Conservation (phyloP, 495 filamentous ascomycete genomes). For the Entonaema liquescens region DNA sequence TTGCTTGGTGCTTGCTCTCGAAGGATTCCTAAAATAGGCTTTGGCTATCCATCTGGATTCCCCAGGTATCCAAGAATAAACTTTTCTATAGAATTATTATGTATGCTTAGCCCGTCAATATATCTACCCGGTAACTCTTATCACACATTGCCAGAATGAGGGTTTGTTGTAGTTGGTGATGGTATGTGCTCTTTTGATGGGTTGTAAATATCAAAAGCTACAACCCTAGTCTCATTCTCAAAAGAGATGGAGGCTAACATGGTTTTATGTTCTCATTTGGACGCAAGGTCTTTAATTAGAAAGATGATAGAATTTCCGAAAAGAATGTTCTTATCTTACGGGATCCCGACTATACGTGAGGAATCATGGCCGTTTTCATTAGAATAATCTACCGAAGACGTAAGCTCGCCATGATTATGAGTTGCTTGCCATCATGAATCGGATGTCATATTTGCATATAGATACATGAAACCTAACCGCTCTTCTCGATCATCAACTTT, state of each 20-base stretch:
- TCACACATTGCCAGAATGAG: neutral
- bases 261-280: neutral
- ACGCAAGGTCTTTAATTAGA: neutral
- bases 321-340: too few species aligned
- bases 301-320: too few species aligned
- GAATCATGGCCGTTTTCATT: too few species aligned
- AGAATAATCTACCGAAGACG: neutral
- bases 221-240: neutral
- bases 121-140: neutral
- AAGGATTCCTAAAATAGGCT: too few species aligned
- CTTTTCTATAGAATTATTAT: too few species aligned
- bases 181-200: too few species aligned
- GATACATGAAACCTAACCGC: neutral
- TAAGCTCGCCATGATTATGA: neutral
- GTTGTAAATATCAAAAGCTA: neutral
- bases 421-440: neutral
- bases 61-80: too few species aligned
- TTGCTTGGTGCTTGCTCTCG: neutral
- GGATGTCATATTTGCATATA: neutral
- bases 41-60: too few species aligned
- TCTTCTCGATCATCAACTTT: neutral
- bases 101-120: too few species aligned
- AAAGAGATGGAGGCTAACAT: neutral
- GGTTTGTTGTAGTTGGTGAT: neutral
- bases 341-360: too few species aligned